Evolutionary conservation across 2,329 filamentous ascomycete species (phyloP), one percentile per base, ranked within the genome.

Genomic region (Pseudogymnoascus sp.): DNA sequence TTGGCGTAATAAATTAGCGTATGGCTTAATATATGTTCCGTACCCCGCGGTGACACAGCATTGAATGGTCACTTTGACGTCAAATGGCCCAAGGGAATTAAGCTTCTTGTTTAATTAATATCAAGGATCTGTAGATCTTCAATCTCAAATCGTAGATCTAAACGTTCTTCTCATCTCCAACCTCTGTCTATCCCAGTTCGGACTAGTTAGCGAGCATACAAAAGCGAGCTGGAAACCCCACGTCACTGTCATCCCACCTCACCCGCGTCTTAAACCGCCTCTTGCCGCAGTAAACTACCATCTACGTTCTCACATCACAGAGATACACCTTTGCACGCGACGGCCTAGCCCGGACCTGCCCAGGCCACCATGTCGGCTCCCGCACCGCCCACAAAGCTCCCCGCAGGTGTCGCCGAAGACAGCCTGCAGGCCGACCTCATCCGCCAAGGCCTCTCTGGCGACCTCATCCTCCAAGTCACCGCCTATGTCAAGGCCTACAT

Each of bases 401-500:
- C 26, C 2, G 26, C 46, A 21, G 29, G 19, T 15, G n/a, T 33
- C 11, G 26, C 29, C n/a, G 10, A 4, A 19, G 17, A 33, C 23
- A 53, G 15, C 50, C 50, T 56, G 17, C n/a, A 56, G 17, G 29
- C 50, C 10, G 50, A 33, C 11, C 50, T 56, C 29, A 4, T 33
- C 50, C 50, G n/a, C 29, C 50, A 56, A 19, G 50, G 29, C 29
- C 50, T 60, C 59, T 19, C 59, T 13, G 10, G 6, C 1, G 65
- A 65, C 5, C 78, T 89, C 67, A 77, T 85, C 72, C 75, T 77
- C 33, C 72, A 79, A 60, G 83, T 88, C 65, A 85, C 83, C 17
- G 76, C 77, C 53, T 90, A 88, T 73, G 87, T 91, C 62, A 78
- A 85, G 71, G 77, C 80, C 44, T 91, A 89, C 79, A 93, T 93